These are phyloP conservation scores for Blastomyces emzantsi DNA, from an alignment of 2,329 filamentous ascomycete genomes.

Conservation along the genomic window DNA sequence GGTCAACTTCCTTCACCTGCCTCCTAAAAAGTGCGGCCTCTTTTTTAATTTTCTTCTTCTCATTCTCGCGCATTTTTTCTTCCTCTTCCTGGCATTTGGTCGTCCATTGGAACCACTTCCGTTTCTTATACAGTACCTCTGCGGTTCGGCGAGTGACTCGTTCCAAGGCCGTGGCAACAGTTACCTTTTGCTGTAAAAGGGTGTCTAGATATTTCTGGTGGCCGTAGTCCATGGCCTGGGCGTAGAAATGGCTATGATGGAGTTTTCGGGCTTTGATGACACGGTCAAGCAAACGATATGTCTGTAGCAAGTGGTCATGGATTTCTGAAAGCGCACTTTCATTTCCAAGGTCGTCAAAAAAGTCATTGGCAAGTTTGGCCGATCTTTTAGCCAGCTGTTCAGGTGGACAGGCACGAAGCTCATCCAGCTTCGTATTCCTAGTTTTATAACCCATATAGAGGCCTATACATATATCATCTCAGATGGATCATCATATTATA, in stretches of 20 bases:
- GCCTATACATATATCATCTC: constrained; percentile 10
- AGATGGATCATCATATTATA: not conserved
- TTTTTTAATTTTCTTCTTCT: constrained; percentile 42
- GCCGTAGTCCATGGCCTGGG: constrained; percentile 37
- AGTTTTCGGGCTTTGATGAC: constrained; percentile 37
- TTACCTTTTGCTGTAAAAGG: constrained; percentile 31
- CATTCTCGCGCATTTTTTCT: constrained; percentile 39
- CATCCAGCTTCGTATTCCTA: constrained; percentile 41
- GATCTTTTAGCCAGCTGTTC: constrained; percentile 29
- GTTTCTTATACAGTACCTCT: constrained; percentile 36
- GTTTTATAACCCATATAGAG: constrained; percentile 43
- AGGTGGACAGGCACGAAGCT: constrained; percentile 9
- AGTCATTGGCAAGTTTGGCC: constrained; percentile 32
- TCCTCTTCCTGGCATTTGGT: constrained; percentile 38
- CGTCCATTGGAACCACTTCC: constrained; percentile 45
- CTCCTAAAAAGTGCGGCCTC: constrained; percentile 42
- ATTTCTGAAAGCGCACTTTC: constrained; percentile 20
- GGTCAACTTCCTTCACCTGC: constrained; percentile 38
- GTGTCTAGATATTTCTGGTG: constrained; percentile 36
- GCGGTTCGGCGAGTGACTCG: constrained; percentile 36
- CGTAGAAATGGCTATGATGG: constrained; percentile 38
- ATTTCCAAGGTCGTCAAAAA: constrained; percentile 32
- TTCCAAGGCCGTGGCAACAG: constrained; percentile 35
- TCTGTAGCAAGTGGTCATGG: constrained; percentile 36
- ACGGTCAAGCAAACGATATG: constrained; percentile 31